A percentile compares a stretch with the other conserved stretches of the same genome.
These are phyloP conservation scores for Saksenaea vasiformis DNA, from an alignment of 371 early-diverging fungal species.

Conservation along the genomic window DNA sequence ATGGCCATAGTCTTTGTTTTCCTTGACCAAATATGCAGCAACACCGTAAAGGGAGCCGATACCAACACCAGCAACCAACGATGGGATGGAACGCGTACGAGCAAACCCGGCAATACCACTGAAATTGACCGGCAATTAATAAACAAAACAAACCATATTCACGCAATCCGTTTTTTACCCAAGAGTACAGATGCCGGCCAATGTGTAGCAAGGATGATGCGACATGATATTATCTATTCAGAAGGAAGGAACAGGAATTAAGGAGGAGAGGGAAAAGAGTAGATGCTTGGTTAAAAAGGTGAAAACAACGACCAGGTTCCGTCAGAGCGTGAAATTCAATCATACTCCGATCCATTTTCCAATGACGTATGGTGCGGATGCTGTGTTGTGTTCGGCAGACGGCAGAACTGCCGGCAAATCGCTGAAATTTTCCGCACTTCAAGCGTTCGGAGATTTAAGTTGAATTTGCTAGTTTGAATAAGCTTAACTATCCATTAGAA, in stretches of 20 bases:
- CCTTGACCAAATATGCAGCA: conserved; percentile 63
- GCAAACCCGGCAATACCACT: conserved; percentile 69
- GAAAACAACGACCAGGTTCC: neutral
- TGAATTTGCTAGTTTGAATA: no score
- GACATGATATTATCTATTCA: conserved; percentile 24
- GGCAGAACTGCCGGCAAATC: no score
- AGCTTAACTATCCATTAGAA: no score
- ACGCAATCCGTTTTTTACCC: conserved; percentile 22
- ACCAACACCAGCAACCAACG: conserved; percentile 66
- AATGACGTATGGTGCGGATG: no score
- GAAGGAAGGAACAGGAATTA: neutral
- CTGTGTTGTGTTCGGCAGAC: no score
- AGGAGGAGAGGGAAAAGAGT: neutral
- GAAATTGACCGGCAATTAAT: neutral
- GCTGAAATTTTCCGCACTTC: no score
- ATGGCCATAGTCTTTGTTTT: conserved; percentile 67
- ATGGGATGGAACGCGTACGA: conserved; percentile 58
- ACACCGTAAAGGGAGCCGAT: conserved; percentile 61
- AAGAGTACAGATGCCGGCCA: conserved; percentile 49
- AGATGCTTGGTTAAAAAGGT: neutral
- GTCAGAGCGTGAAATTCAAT: no score
- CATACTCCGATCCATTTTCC: no score
- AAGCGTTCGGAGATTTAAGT: no score
- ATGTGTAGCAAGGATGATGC: conserved; percentile 52
- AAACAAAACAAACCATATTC: neutral